phyloP scores from a whole-genome alignment of 768 basidiomycete species.

The Pholiota conissans region DNA sequence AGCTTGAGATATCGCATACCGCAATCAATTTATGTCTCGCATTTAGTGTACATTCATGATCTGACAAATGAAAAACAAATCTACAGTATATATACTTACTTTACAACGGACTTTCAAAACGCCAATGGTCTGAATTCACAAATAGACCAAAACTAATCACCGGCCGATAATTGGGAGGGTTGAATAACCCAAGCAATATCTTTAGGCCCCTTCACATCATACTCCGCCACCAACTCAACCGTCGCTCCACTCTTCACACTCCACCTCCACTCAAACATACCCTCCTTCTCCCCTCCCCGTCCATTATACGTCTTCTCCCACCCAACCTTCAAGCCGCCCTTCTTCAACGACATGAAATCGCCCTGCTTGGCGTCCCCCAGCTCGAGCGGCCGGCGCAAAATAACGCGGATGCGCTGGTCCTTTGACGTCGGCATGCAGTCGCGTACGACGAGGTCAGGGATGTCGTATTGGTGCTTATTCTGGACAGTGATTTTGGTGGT shows the following conservation, averaged over 20 bases:
- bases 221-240: constrained; percentile 45
- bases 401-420: constrained; percentile 42
- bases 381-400: constrained; percentile 45
- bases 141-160: no score
- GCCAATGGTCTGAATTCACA: no score
- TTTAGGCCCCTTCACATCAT: constrained; percentile 46
- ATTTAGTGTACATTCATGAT: no score
- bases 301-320: constrained; percentile 40
- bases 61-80: no score
- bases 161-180: no score
- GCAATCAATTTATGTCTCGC: no score
- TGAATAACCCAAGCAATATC: constrained; percentile 18
- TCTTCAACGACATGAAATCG: constrained; percentile 26
- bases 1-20: no score
- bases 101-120: no score
- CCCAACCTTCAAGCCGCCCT: constrained; percentile 27
- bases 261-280: constrained; percentile 56
- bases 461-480: constrained; percentile 48
- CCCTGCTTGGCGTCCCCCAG: constrained; percentile 47
- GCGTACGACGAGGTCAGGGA: constrained; percentile 44
- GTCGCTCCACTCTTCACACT: constrained; percentile 42
- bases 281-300: constrained; percentile 53
- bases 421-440: constrained; percentile 45
- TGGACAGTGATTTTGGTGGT: constrained; percentile 44
- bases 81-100: no score